phyloP scores from a whole-genome alignment of 768 basidiomycete species.

The Lentinus brumalis region DNA sequence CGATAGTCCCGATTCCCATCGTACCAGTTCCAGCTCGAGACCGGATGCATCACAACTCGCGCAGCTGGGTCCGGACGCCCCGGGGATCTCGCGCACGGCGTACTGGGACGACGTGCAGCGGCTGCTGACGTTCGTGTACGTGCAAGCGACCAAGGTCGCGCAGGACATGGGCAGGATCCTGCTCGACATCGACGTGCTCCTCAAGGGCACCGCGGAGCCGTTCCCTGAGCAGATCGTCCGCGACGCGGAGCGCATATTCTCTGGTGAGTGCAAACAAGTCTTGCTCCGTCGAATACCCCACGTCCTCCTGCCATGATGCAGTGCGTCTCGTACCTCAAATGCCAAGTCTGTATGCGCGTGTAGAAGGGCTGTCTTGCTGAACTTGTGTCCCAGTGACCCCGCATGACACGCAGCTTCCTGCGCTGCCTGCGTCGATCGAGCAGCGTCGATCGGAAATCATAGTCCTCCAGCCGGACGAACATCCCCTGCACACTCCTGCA shows the following conservation, averaged over 20 bases:
- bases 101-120: constrained; percentile 72
- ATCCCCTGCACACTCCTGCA: constrained; percentile 12
- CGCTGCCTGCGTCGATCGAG: constrained; percentile 1
- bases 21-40: background rate
- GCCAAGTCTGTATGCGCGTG: background rate
- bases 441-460: constrained; percentile 11
- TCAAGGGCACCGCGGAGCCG: constrained; percentile 56
- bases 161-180: constrained; percentile 67
- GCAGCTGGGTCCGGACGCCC: background rate
- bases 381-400: constrained; percentile 10
- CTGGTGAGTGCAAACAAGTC: constrained; percentile 15
- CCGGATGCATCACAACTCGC: background rate
- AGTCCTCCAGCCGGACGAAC: constrained; percentile 20
- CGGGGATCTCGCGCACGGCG: constrained; percentile 41
- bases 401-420: constrained; percentile 7
- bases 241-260: constrained; percentile 37
- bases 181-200: constrained; percentile 76
- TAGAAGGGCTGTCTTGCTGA: background rate
- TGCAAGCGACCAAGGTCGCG: constrained; percentile 78
- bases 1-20: background rate
- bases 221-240: constrained; percentile 39
- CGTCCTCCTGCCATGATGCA: background rate
- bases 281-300: background rate
- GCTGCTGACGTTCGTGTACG: constrained; percentile 82
- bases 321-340: background rate